Conservation (phyloP, 2,329 filamentous ascomycete genomes). For the Pezicula carpinea region DNA sequence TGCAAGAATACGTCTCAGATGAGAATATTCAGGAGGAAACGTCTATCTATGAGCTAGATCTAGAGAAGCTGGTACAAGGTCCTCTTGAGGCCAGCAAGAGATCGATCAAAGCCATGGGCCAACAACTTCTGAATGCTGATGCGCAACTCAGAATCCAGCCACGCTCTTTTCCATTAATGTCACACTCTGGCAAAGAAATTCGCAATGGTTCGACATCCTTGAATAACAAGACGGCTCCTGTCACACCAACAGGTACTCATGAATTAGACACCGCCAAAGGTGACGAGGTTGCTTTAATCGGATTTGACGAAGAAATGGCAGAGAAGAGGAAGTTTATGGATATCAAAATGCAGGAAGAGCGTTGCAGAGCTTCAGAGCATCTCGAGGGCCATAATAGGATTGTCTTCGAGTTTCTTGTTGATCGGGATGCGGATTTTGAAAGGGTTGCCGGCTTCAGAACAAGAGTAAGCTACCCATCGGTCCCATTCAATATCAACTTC, state of each 20-base stretch:
- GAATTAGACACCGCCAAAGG: too few relatives aligned
- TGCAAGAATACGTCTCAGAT: too few relatives aligned
- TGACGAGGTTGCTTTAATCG: not conserved
- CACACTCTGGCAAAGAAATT: not conserved
- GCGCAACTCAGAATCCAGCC: not conserved
- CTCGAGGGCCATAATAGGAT: not conserved
- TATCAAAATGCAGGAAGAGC: not conserved
- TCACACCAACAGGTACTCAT: too few relatives aligned
- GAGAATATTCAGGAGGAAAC: not conserved
- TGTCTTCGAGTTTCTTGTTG: constrained; percentile 14
- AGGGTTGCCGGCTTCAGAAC: constrained; percentile 15
- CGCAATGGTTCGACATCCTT: too few relatives aligned
- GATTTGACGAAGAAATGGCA: not conserved
- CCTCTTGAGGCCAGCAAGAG: not conserved
- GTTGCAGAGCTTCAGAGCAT: constrained; percentile 1
- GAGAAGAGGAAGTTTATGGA: not conserved
- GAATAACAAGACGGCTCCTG: too few relatives aligned
- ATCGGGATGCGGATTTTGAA: constrained; percentile 12
- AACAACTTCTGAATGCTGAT: not conserved
- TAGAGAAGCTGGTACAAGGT: not conserved
- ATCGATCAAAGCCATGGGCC: not conserved
- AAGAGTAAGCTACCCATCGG: constrained; percentile 7
- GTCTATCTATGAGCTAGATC: not conserved
- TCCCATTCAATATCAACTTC: not conserved
- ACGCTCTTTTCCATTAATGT: not conserved